Percentiles rank a stretch among this genome's conserved stretches.
Conservation (phyloP, 2,329 filamentous ascomycete species). For the Hypoxylon rubiginosum region DNA sequence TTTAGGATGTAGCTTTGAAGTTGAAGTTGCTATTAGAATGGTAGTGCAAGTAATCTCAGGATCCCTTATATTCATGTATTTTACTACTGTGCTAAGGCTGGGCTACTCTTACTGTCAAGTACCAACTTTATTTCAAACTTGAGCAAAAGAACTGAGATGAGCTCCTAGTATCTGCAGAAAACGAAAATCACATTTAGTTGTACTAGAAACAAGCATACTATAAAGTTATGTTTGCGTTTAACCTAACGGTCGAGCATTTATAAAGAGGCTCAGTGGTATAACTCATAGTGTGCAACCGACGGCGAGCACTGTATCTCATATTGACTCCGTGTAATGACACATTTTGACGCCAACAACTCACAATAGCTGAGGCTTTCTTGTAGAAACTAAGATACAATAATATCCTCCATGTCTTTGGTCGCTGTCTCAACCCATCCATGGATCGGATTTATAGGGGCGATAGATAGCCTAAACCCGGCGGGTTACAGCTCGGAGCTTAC, state of each 20-base stretch:
- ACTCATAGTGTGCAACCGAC: background rate
- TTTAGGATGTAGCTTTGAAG: background rate
- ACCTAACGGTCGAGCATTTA: background rate
- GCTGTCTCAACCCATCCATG: background rate
- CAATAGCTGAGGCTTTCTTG: background rate
- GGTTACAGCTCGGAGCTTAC: conserved; percentile 4
- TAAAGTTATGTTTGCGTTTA: background rate
- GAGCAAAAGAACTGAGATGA: background rate
- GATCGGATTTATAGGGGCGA: conserved; percentile 1
- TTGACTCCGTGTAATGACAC: background rate
- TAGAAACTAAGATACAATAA: background rate
- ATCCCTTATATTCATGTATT: no score
- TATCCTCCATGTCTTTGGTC: no score
- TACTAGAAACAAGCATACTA: background rate
- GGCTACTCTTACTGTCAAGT: background rate
- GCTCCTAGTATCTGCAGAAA: no score
- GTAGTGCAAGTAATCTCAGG: background rate
- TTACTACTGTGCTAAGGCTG: background rate
- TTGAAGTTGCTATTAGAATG: background rate
- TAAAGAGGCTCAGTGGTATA: background rate
- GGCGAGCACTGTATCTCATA: background rate
- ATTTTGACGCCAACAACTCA: background rate
- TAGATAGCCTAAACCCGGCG: conserved; percentile 5
- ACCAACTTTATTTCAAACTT: background rate
- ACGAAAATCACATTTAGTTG: no score